Conservation (phyloP, 192 early-diverging fungal species). For the Powellomyces hirtus region DNA sequence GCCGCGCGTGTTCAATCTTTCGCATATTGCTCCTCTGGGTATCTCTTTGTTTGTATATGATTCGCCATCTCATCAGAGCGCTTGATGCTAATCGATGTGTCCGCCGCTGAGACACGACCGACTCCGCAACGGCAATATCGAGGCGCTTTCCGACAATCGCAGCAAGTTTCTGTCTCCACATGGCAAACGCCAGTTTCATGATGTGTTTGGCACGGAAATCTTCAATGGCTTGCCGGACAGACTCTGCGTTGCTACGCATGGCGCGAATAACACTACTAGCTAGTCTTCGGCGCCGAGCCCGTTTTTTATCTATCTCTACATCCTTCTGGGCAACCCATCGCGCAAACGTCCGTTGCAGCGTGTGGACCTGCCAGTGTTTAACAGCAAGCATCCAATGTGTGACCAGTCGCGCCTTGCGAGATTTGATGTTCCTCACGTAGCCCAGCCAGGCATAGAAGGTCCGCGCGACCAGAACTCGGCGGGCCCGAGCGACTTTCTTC, state of each 20-base stretch:
- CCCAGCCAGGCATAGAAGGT: slow-evolving; percentile 8
- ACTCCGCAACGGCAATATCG: not conserved
- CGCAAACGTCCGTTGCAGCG: not conserved
- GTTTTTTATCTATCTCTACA: not conserved
- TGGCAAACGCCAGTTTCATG: not conserved
- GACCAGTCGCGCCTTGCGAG: not conserved
- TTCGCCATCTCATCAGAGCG: not conserved
- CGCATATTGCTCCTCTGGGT: not conserved
- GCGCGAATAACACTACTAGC: not conserved
- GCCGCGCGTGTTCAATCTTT: not conserved
- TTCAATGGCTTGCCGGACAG: not conserved
- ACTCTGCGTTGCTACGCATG: not conserved
- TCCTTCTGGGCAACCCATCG: not conserved
- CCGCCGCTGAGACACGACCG: not conserved
- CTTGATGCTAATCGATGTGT: not conserved
- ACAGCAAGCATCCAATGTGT: slow-evolving; percentile 15
- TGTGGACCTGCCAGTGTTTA: slow-evolving; percentile 4
- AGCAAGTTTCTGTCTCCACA: not conserved
- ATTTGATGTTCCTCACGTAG: not conserved
- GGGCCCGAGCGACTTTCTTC: not conserved
- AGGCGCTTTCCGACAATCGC: not conserved
- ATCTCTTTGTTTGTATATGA: not conserved
- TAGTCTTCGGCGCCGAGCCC: not conserved
- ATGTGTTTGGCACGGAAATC: not conserved
- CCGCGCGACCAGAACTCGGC: not conserved